Conservation (phyloP, 441 rosid species). For the Cnidoscolus chayamansa region DNA sequence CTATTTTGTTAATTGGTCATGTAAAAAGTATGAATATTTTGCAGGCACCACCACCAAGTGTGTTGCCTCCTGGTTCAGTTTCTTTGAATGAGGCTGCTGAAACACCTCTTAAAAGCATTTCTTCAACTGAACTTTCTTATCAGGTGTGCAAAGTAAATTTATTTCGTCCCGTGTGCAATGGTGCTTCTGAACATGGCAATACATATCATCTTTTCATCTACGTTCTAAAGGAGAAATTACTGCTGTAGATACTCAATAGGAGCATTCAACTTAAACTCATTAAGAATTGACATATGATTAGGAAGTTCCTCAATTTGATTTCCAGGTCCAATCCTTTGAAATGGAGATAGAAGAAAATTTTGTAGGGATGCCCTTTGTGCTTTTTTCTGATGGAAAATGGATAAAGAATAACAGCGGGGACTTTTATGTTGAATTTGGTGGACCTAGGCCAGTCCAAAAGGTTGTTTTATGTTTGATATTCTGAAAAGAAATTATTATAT, state of each 20-base stretch:
- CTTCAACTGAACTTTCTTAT: constrained; percentile 49
- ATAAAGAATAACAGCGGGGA: constrained; percentile 75
- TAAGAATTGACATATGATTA: neutral
- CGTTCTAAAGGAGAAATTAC: neutral
- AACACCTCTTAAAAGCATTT: constrained; percentile 46
- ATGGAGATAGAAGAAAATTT: constrained; percentile 69
- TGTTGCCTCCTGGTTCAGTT: constrained; percentile 77
- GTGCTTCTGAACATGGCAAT: constrained; percentile 21
- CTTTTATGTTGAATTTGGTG: constrained; percentile 68
- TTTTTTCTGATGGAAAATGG: constrained; percentile 72
- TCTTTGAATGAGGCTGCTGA: constrained; percentile 53
- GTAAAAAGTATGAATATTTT: constrained; percentile 32
- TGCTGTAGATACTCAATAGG: neutral
- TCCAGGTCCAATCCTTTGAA: constrained; percentile 75
- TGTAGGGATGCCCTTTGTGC: constrained; percentile 92
- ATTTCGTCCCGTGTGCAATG: constrained; percentile 16
- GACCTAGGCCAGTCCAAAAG: constrained; percentile 58
- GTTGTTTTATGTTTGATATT: constrained; percentile 34
- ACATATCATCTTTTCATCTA: neutral
- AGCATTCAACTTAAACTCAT: constrained; percentile 3
- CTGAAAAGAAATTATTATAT: neutral
- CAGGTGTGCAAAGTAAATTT: constrained; percentile 47
- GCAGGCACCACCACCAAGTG: constrained; percentile 74
- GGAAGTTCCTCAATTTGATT: constrained; percentile 16
- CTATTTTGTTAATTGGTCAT: constrained; percentile 22